phyloP scores from a whole-genome alignment of 2,329 filamentous ascomycete species.

The Claviceps monticola region DNA sequence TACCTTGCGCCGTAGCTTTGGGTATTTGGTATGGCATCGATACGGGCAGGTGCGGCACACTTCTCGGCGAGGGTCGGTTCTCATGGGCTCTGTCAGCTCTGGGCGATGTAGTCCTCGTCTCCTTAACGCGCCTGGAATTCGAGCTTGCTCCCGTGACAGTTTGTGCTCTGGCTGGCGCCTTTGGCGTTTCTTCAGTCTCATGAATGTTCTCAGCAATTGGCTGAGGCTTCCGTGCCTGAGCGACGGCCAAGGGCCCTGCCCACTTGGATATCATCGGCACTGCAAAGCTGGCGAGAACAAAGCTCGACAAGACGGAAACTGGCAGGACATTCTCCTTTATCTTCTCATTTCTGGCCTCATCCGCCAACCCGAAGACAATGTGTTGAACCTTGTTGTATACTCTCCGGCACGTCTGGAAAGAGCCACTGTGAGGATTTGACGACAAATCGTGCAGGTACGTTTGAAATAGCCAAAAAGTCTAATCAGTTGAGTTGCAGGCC shows the following conservation, averaged over 20 bases:
- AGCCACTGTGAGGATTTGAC: conserved; percentile 57
- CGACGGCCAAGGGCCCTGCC: conserved; percentile 68
- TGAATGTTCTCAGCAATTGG: conserved; percentile 15
- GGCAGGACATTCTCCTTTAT: conserved; percentile 73
- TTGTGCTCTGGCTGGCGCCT: conserved; percentile 48
- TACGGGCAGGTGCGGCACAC: conserved; percentile 9
- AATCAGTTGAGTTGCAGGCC: conserved; percentile 2
- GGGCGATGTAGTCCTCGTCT: conserved; percentile 28
- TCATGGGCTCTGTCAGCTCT: conserved; percentile 21
- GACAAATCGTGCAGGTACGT: conserved; percentile 75
- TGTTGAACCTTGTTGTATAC: conserved; percentile 83
- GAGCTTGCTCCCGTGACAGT: conserved; percentile 43
- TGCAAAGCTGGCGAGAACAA: conserved; percentile 64
- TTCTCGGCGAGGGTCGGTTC: conserved; percentile 15
- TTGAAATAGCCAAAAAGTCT: conserved; percentile 88
- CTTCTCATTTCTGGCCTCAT: conserved; percentile 54
- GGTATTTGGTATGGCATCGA: conserved; percentile 13
- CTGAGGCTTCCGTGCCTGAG: conserved; percentile 65
- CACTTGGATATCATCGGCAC: conserved; percentile 62
- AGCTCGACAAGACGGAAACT: conserved; percentile 66
- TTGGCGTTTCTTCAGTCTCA: conserved; percentile 26
- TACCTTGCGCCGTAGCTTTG: conserved; percentile 23
- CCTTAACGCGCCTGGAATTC: conserved; percentile 33
- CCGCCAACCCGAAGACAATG: conserved; percentile 68
- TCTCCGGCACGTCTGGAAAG: conserved; percentile 69